phyloP scores from a whole-genome alignment of 805 yeast genomes.

The Lipomyces starkeyi region DNA sequence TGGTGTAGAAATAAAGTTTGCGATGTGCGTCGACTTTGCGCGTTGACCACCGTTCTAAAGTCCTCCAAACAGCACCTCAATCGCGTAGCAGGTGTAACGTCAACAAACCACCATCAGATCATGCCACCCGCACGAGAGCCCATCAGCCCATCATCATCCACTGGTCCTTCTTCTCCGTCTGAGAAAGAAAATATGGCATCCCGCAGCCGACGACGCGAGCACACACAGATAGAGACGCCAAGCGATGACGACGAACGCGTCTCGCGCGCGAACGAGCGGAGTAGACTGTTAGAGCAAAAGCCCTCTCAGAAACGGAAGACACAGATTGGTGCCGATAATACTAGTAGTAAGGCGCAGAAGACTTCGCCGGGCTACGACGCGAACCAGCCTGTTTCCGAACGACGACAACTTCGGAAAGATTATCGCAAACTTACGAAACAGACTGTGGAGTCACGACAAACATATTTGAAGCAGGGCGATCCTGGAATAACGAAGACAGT shows the following conservation, averaged over 20 bases:
- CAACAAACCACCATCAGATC: not conserved
- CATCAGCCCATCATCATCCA: constrained; percentile 4
- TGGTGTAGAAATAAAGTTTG: no score
- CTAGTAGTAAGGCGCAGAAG: constrained; percentile 5
- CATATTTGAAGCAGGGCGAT: constrained; percentile 18
- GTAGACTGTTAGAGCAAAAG: not conserved
- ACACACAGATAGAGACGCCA: constrained; percentile 3
- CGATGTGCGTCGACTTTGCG: no score
- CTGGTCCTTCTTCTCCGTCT: not conserved
- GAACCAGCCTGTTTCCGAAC: constrained; percentile 20
- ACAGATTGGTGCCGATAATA: constrained; percentile 4
- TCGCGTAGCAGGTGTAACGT: not conserved
- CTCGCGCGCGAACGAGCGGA: not conserved
- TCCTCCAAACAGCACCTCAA: not conserved
- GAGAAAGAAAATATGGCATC: not conserved
- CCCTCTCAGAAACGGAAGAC: constrained; percentile 13
- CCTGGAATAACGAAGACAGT: constrained; percentile 18
- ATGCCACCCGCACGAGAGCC: constrained; percentile 8
- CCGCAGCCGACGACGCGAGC: not conserved
- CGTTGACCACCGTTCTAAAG: no score
- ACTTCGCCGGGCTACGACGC: constrained; percentile 20
- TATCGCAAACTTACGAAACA: constrained; percentile 25
- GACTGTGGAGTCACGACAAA: constrained; percentile 24
- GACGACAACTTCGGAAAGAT: constrained; percentile 26
- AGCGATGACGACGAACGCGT: constrained; percentile 15